phyloP scores from a whole-genome alignment of 2,329 filamentous ascomycete genomes.

The Arthrobotrys sinensis region DNA sequence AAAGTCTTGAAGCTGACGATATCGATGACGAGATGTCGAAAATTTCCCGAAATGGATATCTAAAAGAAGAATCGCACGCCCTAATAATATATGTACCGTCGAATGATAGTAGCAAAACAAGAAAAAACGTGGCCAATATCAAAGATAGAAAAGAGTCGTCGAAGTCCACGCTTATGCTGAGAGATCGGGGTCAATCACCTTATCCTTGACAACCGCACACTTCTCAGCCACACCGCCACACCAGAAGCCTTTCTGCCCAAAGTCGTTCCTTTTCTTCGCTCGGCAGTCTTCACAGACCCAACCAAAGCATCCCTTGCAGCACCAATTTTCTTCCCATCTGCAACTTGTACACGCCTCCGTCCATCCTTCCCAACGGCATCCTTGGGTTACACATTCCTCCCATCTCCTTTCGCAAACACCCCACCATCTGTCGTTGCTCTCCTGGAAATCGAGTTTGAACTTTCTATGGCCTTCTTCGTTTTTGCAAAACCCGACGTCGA shows the following conservation, averaged over 20 bases:
- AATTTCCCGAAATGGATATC: neutral
- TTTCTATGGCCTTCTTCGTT: constrained; percentile 35
- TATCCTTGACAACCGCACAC: constrained; percentile 28
- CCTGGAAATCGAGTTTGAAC: neutral
- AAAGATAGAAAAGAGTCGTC: neutral
- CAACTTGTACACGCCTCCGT: constrained; percentile 40
- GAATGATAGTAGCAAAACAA: neutral
- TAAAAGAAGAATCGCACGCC: neutral
- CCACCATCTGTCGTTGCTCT: constrained; percentile 12
- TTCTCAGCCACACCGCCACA: constrained; percentile 24
- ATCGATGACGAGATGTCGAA: neutral
- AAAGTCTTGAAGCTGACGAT: neutral
- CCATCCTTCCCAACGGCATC: constrained; percentile 51
- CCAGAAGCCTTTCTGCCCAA: constrained; percentile 30
- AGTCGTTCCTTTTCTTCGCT: constrained; percentile 18
- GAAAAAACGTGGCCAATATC: neutral
- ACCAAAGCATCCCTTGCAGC: constrained; percentile 49
- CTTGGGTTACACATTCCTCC: constrained; percentile 38
- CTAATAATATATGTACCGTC: neutral
- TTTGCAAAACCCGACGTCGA: constrained; percentile 52
- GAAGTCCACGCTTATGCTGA: neutral
- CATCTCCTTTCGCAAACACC: constrained; percentile 46
- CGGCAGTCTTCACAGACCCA: constrained; percentile 55
- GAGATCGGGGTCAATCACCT: constrained; percentile 1
- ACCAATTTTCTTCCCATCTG: constrained; percentile 37